Evolutionary conservation across 2,329 filamentous ascomycete genomes (phyloP).

Genomic region (Exophiala lecanii-corni): DNA sequence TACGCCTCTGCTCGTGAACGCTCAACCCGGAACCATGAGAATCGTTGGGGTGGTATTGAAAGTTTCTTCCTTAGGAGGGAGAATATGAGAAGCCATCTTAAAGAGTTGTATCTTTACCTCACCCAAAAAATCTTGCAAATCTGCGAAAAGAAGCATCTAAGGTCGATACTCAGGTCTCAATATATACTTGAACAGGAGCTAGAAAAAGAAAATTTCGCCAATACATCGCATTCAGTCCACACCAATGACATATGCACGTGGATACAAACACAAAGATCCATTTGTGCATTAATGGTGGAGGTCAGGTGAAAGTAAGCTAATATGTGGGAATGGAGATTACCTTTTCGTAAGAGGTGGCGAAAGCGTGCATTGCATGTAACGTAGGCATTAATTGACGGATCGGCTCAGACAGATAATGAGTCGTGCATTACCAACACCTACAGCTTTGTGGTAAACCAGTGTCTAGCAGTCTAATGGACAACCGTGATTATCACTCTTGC

Average conservation of each 20-base stretch:
- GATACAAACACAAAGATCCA: background rate
- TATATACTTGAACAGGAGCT: background rate
- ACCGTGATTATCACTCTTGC: background rate
- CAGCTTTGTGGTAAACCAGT: no score
- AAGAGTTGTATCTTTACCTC: conserved; percentile 1
- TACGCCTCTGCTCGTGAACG: no score
- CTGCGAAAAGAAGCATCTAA: background rate
- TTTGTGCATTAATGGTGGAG: background rate
- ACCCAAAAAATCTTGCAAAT: background rate
- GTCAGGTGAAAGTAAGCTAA: background rate
- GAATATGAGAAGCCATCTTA: background rate
- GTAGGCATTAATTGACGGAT: background rate
- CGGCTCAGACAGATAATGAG: background rate
- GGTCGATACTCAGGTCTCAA: background rate
- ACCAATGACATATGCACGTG: conserved; percentile 3
- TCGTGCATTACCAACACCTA: no score
- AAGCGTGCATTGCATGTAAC: no score
- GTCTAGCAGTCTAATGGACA: background rate
- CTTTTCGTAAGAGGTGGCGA: background rate
- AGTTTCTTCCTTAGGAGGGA: conserved; percentile 2
- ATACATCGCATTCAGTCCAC: background rate
- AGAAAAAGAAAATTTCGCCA: background rate
- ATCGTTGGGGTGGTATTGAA: conserved; percentile 9
- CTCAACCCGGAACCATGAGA: no score
- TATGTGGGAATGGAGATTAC: no score